Evolutionary conservation across 2,329 filamentous ascomycete genomes (phyloP), one percentile per base, ranked within the genome.

Genomic region (Cordyceps javanica): DNA sequence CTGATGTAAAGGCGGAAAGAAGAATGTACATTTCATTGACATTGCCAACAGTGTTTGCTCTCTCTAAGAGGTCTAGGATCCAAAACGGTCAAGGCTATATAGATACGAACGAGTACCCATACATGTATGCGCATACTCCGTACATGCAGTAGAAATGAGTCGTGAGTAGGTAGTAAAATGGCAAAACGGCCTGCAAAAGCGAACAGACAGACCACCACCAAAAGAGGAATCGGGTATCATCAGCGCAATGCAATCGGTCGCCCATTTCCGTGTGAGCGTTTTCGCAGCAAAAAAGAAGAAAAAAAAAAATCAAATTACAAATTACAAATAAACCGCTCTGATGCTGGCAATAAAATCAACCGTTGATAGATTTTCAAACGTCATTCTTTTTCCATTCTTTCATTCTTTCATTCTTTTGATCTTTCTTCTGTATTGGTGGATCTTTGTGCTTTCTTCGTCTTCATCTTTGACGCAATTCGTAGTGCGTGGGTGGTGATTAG

Each of bases 401-500:
- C 21, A n/a, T 26, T 11, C 23, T 26, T n/a, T 19, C 3, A 14
- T 10, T 26, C 16, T 38, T 38, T 19, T n/a, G 19, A 38, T 38
- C 16, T 38, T 21, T 28, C 14, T 45, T 9, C 16, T 19, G 19
- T 7, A n/a, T 26, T 25, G 16, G 26, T 5, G n/a, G 3, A 16
- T n/a, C n/a, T n/a, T n/a, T n/a, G n/a, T n/a, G n/a, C n/a, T n/a
- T n/a, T n/a, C n/a, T n/a, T n/a, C n/a, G n/a, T n/a, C n/a, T n/a
- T n/a, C n/a, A n/a, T n/a, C n/a, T n/a, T n/a, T n/a, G n/a, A n/a
- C n/a, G n/a, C n/a, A n/a, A n/a, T n/a, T n/a, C n/a, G n/a, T n/a
- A n/a, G n/a, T n/a, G n/a, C n/a, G n/a, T 49, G n/a, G 39, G 45
- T 36, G 16, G 14, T 13, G n/a, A 38, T 71, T 64, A 80, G 41